Evolutionary conservation across 371 early-diverging fungal genomes (phyloP).

Genomic region (Mucor indicus): DNA sequence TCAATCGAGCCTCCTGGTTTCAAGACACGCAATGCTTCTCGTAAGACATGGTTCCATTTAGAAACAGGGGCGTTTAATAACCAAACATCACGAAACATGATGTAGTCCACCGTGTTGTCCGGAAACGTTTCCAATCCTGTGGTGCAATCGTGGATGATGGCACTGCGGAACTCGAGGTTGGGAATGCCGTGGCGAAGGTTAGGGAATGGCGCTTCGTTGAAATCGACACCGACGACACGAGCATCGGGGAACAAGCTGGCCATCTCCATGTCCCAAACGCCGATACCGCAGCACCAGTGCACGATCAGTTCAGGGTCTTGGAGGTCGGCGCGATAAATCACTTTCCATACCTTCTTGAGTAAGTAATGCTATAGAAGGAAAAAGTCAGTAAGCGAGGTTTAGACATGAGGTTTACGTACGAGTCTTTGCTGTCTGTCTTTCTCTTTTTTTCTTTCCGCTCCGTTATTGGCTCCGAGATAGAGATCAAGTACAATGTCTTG

Average conservation of each 20-base stretch:
- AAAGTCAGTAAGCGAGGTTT: background rate
- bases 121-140: slow-evolving; percentile 27
- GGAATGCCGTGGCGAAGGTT: slow-evolving; percentile 1
- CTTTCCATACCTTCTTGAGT: slow-evolving; percentile 25
- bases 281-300: slow-evolving; percentile 40
- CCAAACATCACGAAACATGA: slow-evolving; percentile 35
- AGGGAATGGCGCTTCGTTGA: slow-evolving; percentile 5
- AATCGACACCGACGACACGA: slow-evolving; percentile 31
- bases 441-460: slow-evolving; percentile 1
- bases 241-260: slow-evolving; percentile 29
- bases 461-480: background rate
- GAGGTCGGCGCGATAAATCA: slow-evolving; percentile 19
- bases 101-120: slow-evolving; percentile 21
- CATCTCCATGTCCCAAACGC: slow-evolving; percentile 41
- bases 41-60: slow-evolving; percentile 24
- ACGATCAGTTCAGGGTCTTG: slow-evolving; percentile 25
- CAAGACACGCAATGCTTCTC: slow-evolving; percentile 25
- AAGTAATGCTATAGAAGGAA: slow-evolving; percentile 34
- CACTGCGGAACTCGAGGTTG: slow-evolving; percentile 20
- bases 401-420: slow-evolving; percentile 9
- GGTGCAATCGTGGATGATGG: slow-evolving; percentile 7
- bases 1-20: slow-evolving; percentile 27
- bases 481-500: slow-evolving; percentile 3
- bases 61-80: slow-evolving; percentile 19
- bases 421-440: slow-evolving; percentile 29